Evolutionary conservation across 1,284 basidiomycete genomes (phyloP).

Genomic region (Caloboletus firmus): DNA sequence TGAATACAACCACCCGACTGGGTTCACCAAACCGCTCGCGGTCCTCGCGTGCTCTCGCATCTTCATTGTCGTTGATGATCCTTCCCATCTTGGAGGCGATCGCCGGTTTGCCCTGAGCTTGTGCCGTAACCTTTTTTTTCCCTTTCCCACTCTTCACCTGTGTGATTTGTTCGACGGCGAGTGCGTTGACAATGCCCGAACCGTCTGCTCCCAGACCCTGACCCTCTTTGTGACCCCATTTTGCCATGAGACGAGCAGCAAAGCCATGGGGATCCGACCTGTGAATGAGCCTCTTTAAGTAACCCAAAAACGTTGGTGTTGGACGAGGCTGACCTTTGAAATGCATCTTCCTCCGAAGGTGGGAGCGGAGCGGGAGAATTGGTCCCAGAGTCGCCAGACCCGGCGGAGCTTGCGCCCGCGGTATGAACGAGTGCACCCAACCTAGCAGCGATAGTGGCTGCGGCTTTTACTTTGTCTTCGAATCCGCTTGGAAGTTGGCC

Average conservation of each 20-base stretch:
- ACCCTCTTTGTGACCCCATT: conserved; percentile 93
- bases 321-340: conserved; percentile 35
- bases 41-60: conserved; percentile 71
- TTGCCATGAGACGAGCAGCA: conserved; percentile 82
- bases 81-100: conserved; percentile 70
- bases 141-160: conserved; percentile 32
- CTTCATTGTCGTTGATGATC: conserved; percentile 86
- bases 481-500: conserved; percentile 48
- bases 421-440: conserved; percentile 57
- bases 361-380: conserved; percentile 23
- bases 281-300: background rate
- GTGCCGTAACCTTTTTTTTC: conserved; percentile 32
- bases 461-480: conserved; percentile 71
- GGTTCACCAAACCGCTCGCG: conserved; percentile 81
- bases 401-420: conserved; percentile 25
- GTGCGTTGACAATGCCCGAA: conserved; percentile 83
- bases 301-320: background rate
- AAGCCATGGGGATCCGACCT: conserved; percentile 71
- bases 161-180: conserved; percentile 71
- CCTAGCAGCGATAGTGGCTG: conserved; percentile 77
- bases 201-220: conserved; percentile 85
- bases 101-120: conserved; percentile 36
- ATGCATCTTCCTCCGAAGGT: conserved; percentile 24
- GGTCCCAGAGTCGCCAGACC: conserved; percentile 16
- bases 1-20: conserved; percentile 83